Conservation (phyloP, 2,329 filamentous ascomycete genomes). For the Metarhizium rileyi region DNA sequence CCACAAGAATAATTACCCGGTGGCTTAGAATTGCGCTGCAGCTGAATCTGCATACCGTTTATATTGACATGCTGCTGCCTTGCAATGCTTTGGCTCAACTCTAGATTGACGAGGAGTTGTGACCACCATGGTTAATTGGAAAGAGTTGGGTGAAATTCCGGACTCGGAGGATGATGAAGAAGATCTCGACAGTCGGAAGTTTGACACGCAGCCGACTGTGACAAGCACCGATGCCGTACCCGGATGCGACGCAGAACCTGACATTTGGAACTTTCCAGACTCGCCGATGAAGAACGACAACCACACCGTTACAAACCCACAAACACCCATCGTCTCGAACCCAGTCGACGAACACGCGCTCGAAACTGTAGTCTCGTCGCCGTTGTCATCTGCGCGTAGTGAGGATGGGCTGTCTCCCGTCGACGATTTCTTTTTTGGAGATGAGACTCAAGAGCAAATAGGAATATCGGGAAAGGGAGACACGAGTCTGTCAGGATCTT, state of each 20-base stretch:
- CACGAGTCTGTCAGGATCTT: too few species aligned
- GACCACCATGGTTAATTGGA: slow-evolving; percentile 36
- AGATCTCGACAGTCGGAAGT: slow-evolving; percentile 29
- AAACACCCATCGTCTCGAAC: background rate
- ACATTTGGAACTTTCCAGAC: slow-evolving; percentile 28
- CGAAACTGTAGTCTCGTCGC: slow-evolving; percentile 20
- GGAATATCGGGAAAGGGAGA: background rate
- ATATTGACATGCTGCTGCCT: background rate
- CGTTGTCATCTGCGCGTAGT: slow-evolving; percentile 23
- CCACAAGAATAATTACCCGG: background rate
- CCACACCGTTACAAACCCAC: background rate
- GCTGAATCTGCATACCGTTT: background rate
- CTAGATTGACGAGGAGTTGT: slow-evolving; percentile 16
- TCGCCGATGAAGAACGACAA: slow-evolving; percentile 21
- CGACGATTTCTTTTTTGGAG: background rate
- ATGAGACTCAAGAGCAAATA: background rate
- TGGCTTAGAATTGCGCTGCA: background rate
- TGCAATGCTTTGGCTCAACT: background rate
- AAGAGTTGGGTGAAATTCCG: slow-evolving; percentile 39
- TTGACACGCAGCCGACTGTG: background rate
- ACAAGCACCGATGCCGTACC: background rate
- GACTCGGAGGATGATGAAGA: slow-evolving; percentile 40
- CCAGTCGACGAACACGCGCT: slow-evolving; percentile 1
- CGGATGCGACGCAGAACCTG: slow-evolving; percentile 1
- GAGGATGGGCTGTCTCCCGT: slow-evolving; percentile 13